Percentiles rank a stretch among this genome's conserved stretches.
These are phyloP conservation scores for Butyriboletus loyo DNA, from an alignment of 768 basidiomycete genomes.

Conservation along the genomic window DNA sequence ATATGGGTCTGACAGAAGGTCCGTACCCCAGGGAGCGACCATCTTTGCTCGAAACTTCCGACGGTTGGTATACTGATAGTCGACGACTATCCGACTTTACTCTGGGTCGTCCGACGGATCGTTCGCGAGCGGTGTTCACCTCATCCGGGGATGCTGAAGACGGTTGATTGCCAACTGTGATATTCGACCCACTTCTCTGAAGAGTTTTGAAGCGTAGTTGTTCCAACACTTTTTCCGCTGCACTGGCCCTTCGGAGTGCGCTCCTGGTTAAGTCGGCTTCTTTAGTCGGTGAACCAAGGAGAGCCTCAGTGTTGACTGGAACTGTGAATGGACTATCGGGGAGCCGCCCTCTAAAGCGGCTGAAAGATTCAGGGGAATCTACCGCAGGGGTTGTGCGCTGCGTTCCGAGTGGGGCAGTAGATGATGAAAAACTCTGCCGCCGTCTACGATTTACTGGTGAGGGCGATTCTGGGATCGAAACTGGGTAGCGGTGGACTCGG, in stretches of 20 bases:
- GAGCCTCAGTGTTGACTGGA: constrained; percentile 18
- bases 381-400: constrained; percentile 8
- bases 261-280: constrained; percentile 33
- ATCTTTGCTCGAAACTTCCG: constrained; percentile 22
- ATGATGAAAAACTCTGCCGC: constrained; percentile 29
- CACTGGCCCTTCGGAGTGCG: constrained; percentile 52
- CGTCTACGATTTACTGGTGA: constrained; percentile 24
- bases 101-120: constrained; percentile 20
- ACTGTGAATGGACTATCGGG: constrained; percentile 21
- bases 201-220: constrained; percentile 57
- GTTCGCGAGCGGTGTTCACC: constrained; percentile 14
- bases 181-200: constrained; percentile 39
- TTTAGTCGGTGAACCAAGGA: constrained; percentile 26
- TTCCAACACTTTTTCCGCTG: constrained; percentile 67
- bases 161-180: constrained; percentile 14
- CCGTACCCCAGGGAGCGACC: constrained; percentile 24
- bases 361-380: constrained; percentile 13
- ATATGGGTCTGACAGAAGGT: constrained; percentile 21
- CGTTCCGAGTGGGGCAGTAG: constrained; percentile 8
- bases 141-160: constrained; percentile 20
- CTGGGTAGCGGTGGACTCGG: constrained; percentile 90
- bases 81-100: constrained; percentile 32
- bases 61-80: constrained; percentile 19
- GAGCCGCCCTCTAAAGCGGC: constrained; percentile 20
- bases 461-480: constrained; percentile 50